Base-by-base conservation (phyloP, 768 basidiomycete genomes). In the Tricholoma matsutake region DNA sequence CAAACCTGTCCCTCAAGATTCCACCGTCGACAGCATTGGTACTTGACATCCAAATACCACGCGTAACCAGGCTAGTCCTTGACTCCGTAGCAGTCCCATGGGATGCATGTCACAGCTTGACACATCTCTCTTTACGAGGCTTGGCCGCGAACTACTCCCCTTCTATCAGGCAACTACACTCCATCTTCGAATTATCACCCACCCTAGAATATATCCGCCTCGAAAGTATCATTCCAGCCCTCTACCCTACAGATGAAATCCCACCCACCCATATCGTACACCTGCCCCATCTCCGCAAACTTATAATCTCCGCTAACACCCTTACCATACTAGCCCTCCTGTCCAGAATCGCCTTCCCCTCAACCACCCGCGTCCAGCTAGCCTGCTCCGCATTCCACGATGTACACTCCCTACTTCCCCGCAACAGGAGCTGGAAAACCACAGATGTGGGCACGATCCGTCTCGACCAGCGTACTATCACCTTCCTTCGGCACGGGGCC, bases 81-180 rank as follows among this genome's bases (percentile, higher is more conserved):
- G 72, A 75, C 35, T 65, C 73, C 20, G 73, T 79, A 22, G 67
- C 75, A 0, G 61, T 80, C 0, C 67, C 59, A 7, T 79, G 76
- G 77, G 62, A 73, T n/a, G 62, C 63, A 14, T 77, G 74, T 61
- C 47, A 57, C 0, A 64, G 69, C 37, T 69, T 81, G 34, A 71
- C 71, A 18, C 66, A 73, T 53, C 69, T 81, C 14, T 70, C 72
- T 13, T 64, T 81, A 10, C 72, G 74, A 37, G 71, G 75, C 0
- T 69, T 78, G 9, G 59, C 60, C 35, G 57, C 69, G 7, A 69
- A 71, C 2, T 67, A 67, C 43, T 73, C 71, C 6, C 78, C 77
- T 16, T 71, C 78, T 3, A 55, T 76, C 16, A 39, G 64, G 16
- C 71, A 78, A 56, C 64, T 81, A 5, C 69, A 69, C 32, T 52